A percentile compares a stretch with the other conserved stretches of the same genome.
phyloP scores from a whole-genome alignment of 2,329 filamentous ascomycete genomes.

The Microsporum ferrugineum region DNA sequence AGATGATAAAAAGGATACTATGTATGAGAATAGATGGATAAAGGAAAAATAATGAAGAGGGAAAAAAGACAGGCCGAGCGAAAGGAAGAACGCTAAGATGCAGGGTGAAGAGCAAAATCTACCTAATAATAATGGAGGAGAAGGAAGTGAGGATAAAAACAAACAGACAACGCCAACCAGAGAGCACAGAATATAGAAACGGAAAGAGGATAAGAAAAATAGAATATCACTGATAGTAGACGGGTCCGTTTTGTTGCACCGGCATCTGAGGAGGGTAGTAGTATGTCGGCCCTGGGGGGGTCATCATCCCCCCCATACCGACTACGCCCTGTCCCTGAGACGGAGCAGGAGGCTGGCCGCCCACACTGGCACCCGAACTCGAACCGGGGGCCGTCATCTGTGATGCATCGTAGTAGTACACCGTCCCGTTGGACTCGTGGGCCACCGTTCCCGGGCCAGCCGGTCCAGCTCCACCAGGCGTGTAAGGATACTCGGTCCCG shows the following conservation, averaged over 20 bases:
- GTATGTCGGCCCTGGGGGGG: constrained; percentile 44
- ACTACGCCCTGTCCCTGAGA: constrained; percentile 42
- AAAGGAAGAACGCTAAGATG: constrained; percentile 17
- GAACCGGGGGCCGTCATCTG: constrained; percentile 39
- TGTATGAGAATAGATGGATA: constrained; percentile 7
- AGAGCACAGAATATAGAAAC: no score
- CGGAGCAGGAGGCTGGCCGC: not conserved
- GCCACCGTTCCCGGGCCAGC: constrained; percentile 51
- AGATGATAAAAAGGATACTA: not conserved
- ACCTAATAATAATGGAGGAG: constrained; percentile 3
- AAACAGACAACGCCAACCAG: not conserved
- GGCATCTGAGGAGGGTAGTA: constrained; percentile 46
- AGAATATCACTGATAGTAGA: constrained; percentile 36
- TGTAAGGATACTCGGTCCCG: constrained; percentile 33
- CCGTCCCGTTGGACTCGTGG: constrained; percentile 89
- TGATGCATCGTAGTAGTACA: constrained; percentile 83
- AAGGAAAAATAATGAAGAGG: not conserved
- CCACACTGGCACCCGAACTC: not conserved
- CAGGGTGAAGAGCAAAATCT: constrained; percentile 13
- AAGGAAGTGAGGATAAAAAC: constrained; percentile 7
- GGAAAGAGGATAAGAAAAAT: constrained; percentile 1
- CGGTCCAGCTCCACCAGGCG: not conserved
- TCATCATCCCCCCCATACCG: constrained; percentile 72
- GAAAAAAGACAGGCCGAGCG: not conserved
- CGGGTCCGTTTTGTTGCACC: constrained; percentile 28